A percentile compares a stretch with the other conserved stretches of the same genome.
Conservation (phyloP, 805 yeast species). For the Ogataea paraovalis region DNA sequence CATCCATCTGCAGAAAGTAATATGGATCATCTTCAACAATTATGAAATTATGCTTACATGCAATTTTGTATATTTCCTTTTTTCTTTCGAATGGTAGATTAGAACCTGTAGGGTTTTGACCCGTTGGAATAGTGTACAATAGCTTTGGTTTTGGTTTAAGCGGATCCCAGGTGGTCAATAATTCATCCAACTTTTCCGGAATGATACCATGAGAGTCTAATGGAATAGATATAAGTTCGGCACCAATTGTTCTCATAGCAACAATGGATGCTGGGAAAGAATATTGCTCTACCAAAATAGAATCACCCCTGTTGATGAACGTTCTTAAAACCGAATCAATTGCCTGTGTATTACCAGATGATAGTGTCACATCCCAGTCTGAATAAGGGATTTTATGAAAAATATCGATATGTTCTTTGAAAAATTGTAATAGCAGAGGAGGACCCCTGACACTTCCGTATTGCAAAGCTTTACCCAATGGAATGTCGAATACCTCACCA, state of each 20-base stretch:
- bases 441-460: constrained; percentile 87
- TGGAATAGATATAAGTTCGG: constrained; percentile 58
- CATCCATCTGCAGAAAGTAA: constrained; percentile 91
- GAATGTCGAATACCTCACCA: background rate
- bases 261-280: constrained; percentile 73
- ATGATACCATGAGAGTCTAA: constrained; percentile 65
- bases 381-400: constrained; percentile 49
- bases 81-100: constrained; percentile 77
- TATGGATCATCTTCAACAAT: constrained; percentile 96
- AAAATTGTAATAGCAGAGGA: constrained; percentile 59
- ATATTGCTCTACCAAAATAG: constrained; percentile 71
- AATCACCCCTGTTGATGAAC: constrained; percentile 54
- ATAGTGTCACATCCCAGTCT: constrained; percentile 70
- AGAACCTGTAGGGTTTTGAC: constrained; percentile 97
- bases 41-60: constrained; percentile 80
- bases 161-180: constrained; percentile 57
- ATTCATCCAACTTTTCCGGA: constrained; percentile 51
- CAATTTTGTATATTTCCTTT: constrained; percentile 65
- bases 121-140: constrained; percentile 89
- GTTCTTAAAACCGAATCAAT: constrained; percentile 82
- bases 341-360: constrained; percentile 87
- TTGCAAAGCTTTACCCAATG: constrained; percentile 82
- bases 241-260: constrained; percentile 59
- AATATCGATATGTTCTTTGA: constrained; percentile 69
- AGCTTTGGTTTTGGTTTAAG: constrained; percentile 69